Conservation (phyloP, 176 grass and related monocot species). For the Pontederia crassipes region DNA sequence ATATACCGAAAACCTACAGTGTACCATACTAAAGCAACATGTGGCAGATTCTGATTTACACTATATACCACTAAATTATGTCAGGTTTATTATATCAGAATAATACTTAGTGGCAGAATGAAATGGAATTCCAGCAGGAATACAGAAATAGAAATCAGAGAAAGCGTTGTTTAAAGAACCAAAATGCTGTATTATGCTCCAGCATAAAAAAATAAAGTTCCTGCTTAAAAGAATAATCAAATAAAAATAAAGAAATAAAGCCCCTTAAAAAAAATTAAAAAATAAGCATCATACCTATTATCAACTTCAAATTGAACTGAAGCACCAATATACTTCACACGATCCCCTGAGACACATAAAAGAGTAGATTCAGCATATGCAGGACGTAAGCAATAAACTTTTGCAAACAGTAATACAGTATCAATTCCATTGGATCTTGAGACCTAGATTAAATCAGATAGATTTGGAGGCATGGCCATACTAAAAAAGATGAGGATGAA, state of each 20-base stretch:
- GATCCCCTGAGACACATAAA: constrained; percentile 52
- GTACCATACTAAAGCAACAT: too few relatives aligned
- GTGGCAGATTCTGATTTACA: too few relatives aligned
- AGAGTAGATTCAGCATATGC: background rate
- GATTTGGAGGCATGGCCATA: too few relatives aligned
- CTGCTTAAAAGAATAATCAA: constrained; percentile 4
- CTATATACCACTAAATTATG: too few relatives aligned
- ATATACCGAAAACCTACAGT: too few relatives aligned
- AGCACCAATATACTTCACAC: constrained; percentile 63
- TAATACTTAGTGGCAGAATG: too few relatives aligned
- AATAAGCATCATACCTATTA: constrained; percentile 39
- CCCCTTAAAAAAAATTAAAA: constrained; percentile 1
- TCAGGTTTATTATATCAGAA: too few relatives aligned
- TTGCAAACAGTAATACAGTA: background rate
- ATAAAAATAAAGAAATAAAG: constrained; percentile 12
- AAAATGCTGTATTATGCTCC: background rate
- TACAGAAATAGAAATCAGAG: too few relatives aligned
- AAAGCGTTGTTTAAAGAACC: too few relatives aligned
- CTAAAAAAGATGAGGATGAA: too few relatives aligned
- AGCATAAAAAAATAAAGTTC: background rate
- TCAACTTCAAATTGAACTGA: constrained; percentile 35
- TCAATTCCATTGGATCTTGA: constrained; percentile 30
- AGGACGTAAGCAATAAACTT: background rate
- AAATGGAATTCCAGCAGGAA: too few relatives aligned
- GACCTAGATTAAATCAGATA: too few relatives aligned